A percentile compares a stretch with the other conserved stretches of the same genome.
These are phyloP conservation scores for Didymella pomorum DNA, from an alignment of 2,329 filamentous ascomycete genomes.

Conservation along the genomic window DNA sequence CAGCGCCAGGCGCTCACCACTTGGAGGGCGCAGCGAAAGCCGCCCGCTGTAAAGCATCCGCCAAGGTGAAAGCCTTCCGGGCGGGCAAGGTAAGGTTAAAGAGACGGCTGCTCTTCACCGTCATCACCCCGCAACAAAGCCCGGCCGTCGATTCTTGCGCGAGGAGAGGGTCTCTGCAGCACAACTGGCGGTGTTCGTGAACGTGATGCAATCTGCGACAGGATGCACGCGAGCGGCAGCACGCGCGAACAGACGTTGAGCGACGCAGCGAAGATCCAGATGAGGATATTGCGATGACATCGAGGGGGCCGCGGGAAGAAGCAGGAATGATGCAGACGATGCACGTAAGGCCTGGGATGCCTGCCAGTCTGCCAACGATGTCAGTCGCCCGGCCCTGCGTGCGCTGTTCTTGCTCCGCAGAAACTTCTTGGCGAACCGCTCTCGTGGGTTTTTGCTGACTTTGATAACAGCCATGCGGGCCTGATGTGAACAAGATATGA, in stretches of 20 bases:
- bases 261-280: conserved; percentile 25
- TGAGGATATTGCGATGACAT: conserved; percentile 38
- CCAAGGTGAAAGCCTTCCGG: conserved; percentile 27
- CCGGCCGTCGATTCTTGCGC: conserved; percentile 24
- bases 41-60: conserved; percentile 38
- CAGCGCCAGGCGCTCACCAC: conserved; percentile 38
- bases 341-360: conserved; percentile 28
- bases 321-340: conserved; percentile 33
- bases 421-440: conserved; percentile 42
- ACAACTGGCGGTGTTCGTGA: conserved; percentile 2
- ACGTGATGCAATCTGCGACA: conserved; percentile 29
- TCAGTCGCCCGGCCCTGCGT: conserved; percentile 25
- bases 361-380: conserved; percentile 15
- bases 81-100: conserved; percentile 21
- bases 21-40: conserved; percentile 29
- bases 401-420: conserved; percentile 36
- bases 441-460: conserved; percentile 31
- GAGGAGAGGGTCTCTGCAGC: conserved; percentile 19
- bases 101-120: conserved; percentile 22
- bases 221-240: conserved; percentile 32
- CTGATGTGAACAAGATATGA: conserved; percentile 48
- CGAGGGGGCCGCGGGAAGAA: conserved; percentile 28
- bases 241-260: conserved; percentile 23
- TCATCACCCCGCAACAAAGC: conserved; percentile 27
- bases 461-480: conserved; percentile 45